Base-by-base conservation (phyloP, 345 rosid species). In the Gossypium anomalum region DNA sequence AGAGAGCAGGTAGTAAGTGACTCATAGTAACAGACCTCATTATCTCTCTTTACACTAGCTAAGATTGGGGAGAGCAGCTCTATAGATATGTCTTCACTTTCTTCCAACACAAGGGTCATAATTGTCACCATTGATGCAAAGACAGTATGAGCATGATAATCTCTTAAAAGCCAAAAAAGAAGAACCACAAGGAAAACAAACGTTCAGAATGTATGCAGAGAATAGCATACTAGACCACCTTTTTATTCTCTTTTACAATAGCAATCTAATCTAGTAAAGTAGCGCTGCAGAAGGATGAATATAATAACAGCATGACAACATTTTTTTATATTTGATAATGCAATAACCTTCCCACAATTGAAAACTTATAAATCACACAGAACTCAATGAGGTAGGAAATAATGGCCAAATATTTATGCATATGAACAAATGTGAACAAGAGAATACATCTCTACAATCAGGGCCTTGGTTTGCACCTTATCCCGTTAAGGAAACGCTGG, bases 91-190 rank as follows among this genome's bases (percentile, higher is more conserved):
- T 96, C 99, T 87, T 96, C 99, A 75, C 98, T 90, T 86, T 96
- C 98, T 81, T 96, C 97, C 48, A 96, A 74, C 44, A 93, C 97
- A 75, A 92, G 93, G 62, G 83, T 83, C 98, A 93, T 93, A 58
- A 93, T 93, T 67, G 92, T 88, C 87, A 88, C 92, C 97, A 96
- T 93, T 49, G 92, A 92, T 48, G 87, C 77, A 77, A 87, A 86
- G 70, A 96, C 90, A 81, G 81, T 86, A 58, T 78, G 93, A 9
- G 92, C 75, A 81, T 93, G 99, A 80, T 83, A 75, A 77, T 91
- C 97, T 85, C 99, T 93, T 87, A 41, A 75, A 79, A 70, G 47
- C 11, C 44, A 80, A 74, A 56, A 72, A 25, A 66, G 70, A 80
- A 34, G 44, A 66, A 67, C 41, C 73, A 74, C 59, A 22, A 48